Base-by-base conservation (phyloP, 805 yeast species). In the Candida khao-thaluensis region DNA sequence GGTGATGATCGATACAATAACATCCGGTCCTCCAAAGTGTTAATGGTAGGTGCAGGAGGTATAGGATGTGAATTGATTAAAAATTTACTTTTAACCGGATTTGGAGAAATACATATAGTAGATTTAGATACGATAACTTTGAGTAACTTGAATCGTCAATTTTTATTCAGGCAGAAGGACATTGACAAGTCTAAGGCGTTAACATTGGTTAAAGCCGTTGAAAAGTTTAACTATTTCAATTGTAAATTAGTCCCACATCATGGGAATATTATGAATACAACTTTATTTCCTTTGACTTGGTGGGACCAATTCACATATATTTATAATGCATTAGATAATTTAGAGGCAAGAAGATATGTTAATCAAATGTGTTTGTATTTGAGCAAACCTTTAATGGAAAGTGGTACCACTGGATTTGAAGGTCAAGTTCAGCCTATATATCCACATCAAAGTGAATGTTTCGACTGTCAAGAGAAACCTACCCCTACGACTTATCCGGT, bases 1-100 rank as follows among this genome's bases (percentile, higher is more conserved):
- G 80, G 79, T 1, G 56, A 50, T 1, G 62, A 59, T 9, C 48
- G 59, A 10, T 59, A 58, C 31, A 35, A 42, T 1, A 43, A 54
- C 21, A 50, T 76, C 29, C 51, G 54, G 10, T 34, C 44, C 24
- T 9, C 85, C 5, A 82, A 77, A 45, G 86, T 89, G 10, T 64
- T 90, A 20, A 66, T 90, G 62, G 95, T 90, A 2, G 98, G 98
- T 3, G 95, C 97, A 1, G 98, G 98, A 21, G 98, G 98, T 5
- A 89, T 90, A 48, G 98, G 98, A 2, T 90, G 96, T 58, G 98
- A 90, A 59, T 65, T 90, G 31, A 66, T 90, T 42, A 90, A 90
- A 56, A 84, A 90, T 54, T 66, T 90, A 35, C 78, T 86, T 4
- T 62, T 88, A 46, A 71, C 85, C 59, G 90, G 93, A 6, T 83